These are phyloP conservation scores for Solanum neorickii DNA, from an alignment of 257 asterid genomes.

Conservation along the genomic window DNA sequence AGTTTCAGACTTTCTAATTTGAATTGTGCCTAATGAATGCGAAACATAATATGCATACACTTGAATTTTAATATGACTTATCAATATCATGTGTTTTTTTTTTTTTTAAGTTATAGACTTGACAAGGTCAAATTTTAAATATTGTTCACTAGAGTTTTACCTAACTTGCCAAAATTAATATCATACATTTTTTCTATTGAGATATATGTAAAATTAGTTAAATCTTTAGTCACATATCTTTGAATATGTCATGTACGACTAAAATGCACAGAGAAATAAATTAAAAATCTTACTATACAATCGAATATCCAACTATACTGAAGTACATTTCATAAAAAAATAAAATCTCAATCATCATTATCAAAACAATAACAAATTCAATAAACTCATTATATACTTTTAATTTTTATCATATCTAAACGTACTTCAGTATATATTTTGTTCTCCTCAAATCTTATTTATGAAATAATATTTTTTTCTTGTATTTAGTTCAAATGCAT, in stretches of 20 bases:
- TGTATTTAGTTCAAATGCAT: not conserved
- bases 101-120: not conserved
- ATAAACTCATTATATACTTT: too few relatives aligned
- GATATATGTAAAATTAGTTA: not conserved
- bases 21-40: not conserved
- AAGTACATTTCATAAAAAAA: too few relatives aligned
- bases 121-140: not conserved
- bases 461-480: too few relatives aligned
- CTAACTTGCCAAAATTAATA: not conserved
- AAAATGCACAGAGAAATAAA: too few relatives aligned
- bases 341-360: too few relatives aligned
- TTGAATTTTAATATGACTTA: not conserved
- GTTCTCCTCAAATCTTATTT: too few relatives aligned
- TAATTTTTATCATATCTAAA: too few relatives aligned
- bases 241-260: not conserved
- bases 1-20: not conserved
- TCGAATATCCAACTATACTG: not conserved
- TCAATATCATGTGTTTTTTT: not conserved
- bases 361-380: too few relatives aligned
- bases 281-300: not conserved
- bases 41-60: not conserved
- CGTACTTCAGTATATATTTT: too few relatives aligned
- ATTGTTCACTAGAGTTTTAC: not conserved
- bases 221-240: not conserved
- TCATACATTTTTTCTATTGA: not conserved